Evolutionary conservation across 208 protist species (phyloP), one percentile per base, ranked within the genome.

Genomic region (Leishmania aethiopica): DNA sequence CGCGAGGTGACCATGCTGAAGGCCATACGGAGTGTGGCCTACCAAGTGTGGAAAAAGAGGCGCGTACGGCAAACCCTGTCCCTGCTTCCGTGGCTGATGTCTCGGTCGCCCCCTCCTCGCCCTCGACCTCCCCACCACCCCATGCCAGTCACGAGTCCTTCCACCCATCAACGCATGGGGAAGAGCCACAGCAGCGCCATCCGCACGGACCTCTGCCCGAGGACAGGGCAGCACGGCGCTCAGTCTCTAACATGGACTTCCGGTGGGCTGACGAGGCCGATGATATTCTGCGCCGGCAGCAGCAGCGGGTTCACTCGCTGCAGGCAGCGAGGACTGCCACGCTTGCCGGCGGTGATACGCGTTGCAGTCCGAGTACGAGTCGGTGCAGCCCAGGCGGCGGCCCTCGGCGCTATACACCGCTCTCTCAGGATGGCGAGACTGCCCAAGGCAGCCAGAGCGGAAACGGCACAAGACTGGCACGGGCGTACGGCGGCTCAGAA

Each of bases 241-340:
- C 84, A 10, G n/a, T 88, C 37, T 86, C 83, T 64, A 73, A 76
- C 25, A 86, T 87, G 78, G 78, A 88, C 70, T 92, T 90, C 75
- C 71, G 87, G 69, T 94, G 91, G 91, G 89, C 85, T 55, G 81
- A 75, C 35, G 85, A 88, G 70, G 89, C 83, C 1, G 83, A 90
- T 25, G 82, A 57, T 19, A 66, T 82, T 47, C 70, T 94, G 80
- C 81, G 79, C 13, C 70, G 60, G 77, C 91, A 94, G 82, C 85
- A 90, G 67, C 85, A 82, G 78, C 89, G 88, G 47, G 75, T 88
- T n/a, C 69, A 59, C 55, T 80, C 79, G 35, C 77, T 80, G 32
- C 77, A 72, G 42, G 32, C 45, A 17, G 57, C 11, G 40, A 19
- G 75, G 15, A 6, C 77, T 35, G 64, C 32, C n/a, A 45, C 77